Conservation (phyloP, 495 filamentous ascomycete genomes). For the Xeromyces bisporus region DNA sequence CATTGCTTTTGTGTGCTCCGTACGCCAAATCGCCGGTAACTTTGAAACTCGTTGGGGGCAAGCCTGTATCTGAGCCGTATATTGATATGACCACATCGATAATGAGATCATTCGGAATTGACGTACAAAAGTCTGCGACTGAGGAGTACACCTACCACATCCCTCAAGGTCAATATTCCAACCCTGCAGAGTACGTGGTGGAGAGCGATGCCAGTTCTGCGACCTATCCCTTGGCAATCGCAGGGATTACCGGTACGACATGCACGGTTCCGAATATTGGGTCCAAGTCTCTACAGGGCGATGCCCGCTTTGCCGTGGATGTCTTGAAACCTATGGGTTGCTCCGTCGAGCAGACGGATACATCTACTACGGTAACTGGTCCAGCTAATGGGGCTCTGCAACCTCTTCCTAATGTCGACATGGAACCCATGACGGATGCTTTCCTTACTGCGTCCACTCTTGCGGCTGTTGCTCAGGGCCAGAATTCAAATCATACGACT, state of each 20-base stretch:
- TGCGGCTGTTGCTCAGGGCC: slow-evolving; percentile 69
- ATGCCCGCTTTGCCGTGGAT: slow-evolving; percentile 87
- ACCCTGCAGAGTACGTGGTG: slow-evolving; percentile 73
- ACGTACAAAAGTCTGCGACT: slow-evolving; percentile 51
- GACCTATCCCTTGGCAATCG: slow-evolving; percentile 89
- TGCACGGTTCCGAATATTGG: slow-evolving; percentile 96
- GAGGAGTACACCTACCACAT: slow-evolving; percentile 91
- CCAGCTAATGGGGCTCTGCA: slow-evolving; percentile 57
- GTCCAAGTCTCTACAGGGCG: slow-evolving; percentile 76
- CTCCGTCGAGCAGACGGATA: slow-evolving; percentile 63
- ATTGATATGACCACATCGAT: slow-evolving; percentile 98
- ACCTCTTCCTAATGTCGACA: slow-evolving; percentile 64
- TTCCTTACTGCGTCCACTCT: slow-evolving; percentile 91
- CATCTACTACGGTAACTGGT: slow-evolving; percentile 83
- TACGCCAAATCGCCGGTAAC: slow-evolving; percentile 91
- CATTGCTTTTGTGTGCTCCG: slow-evolving; percentile 89
- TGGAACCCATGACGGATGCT: slow-evolving; percentile 99
- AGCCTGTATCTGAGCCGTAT: slow-evolving; percentile 91
- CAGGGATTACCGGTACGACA: slow-evolving; percentile 84
- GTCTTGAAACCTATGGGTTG: slow-evolving; percentile 91
- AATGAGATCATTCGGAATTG: slow-evolving; percentile 87
- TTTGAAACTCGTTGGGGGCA: slow-evolving; percentile 74
- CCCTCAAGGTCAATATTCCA: slow-evolving; percentile 67
- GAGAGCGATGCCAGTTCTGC: slow-evolving; percentile 97
- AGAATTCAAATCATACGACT: slow-evolving; percentile 40